A percentile compares a stretch with the other conserved stretches of the same genome.
phyloP scores from a whole-genome alignment of 768 basidiomycete species.

The Tricholoma terreum region DNA sequence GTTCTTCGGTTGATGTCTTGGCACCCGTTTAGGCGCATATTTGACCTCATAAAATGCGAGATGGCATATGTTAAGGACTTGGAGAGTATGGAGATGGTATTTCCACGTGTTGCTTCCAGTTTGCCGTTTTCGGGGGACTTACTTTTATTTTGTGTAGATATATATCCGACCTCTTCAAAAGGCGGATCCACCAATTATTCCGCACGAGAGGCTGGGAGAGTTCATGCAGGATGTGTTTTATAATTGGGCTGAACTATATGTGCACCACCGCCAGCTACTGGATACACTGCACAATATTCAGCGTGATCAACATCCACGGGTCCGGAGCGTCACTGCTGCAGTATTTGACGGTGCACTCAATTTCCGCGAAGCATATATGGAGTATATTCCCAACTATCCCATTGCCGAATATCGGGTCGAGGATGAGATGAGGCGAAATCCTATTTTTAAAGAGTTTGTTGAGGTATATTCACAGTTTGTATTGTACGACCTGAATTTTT shows the following conservation, averaged over 20 bases:
- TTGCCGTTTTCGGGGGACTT: not conserved
- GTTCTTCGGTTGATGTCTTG: not conserved
- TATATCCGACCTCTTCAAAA: constrained; percentile 76
- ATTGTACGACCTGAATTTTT: constrained; percentile 18
- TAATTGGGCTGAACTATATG: constrained; percentile 75
- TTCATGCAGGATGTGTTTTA: constrained; percentile 90
- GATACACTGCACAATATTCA: constrained; percentile 84
- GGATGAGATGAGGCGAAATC: constrained; percentile 81
- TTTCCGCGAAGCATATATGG: constrained; percentile 90
- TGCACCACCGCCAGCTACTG: constrained; percentile 73
- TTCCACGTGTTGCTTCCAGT: constrained; percentile 18
- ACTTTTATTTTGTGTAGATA: constrained; percentile 47
- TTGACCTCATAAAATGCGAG: constrained; percentile 93
- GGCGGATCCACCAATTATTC: constrained; percentile 77
- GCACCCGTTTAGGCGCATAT: constrained; percentile 63
- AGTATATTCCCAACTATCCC: constrained; percentile 90
- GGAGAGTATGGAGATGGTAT: constrained; percentile 78
- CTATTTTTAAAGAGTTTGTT: constrained; percentile 73
- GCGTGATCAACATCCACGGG: constrained; percentile 79
- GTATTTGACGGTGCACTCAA: constrained; percentile 87
- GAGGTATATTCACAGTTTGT: constrained; percentile 44
- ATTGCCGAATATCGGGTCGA: constrained; percentile 87
- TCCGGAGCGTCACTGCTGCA: constrained; percentile 80
- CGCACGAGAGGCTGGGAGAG: constrained; percentile 60
- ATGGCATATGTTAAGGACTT: constrained; percentile 97